Percentiles rank a stretch among this genome's conserved stretches.
These are phyloP conservation scores for Ophiocordyceps camponoti-rufipedis DNA, from an alignment of 2,329 filamentous ascomycete genomes.

Conservation along the genomic window DNA sequence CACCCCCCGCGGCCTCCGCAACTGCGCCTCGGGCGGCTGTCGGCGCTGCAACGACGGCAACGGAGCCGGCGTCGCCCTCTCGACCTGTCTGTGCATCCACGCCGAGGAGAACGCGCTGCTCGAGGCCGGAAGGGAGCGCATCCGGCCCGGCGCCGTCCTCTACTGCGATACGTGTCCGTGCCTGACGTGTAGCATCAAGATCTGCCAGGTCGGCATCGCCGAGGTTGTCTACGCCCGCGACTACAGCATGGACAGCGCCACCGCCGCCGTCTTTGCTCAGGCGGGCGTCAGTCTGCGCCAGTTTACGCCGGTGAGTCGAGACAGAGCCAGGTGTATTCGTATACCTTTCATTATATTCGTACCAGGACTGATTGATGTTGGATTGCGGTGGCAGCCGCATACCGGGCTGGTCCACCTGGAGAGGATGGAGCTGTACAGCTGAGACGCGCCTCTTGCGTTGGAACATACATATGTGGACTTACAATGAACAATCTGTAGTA, in stretches of 20 bases:
- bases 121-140: constrained; percentile 81
- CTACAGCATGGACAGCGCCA: constrained; percentile 85
- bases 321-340: not conserved
- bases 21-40: constrained; percentile 90
- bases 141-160: constrained; percentile 62
- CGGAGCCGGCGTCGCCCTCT: constrained; percentile 51
- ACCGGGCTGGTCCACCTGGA: constrained; percentile 48
- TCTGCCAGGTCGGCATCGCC: constrained; percentile 84
- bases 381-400: constrained; percentile 27
- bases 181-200: constrained; percentile 96
- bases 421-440: constrained; percentile 23
- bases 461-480: not conserved
- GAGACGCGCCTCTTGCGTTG: constrained; percentile 1
- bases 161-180: constrained; percentile 97
- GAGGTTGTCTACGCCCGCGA: constrained; percentile 91
- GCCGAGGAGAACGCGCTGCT: constrained; percentile 94
- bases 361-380: too few relatives aligned
- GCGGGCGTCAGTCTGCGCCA: constrained; percentile 75
- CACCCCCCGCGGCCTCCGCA: constrained; percentile 73
- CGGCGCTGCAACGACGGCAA: constrained; percentile 64
- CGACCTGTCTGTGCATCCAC: constrained; percentile 90
- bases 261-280: constrained; percentile 63
- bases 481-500: too few relatives aligned
- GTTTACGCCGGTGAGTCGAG: constrained; percentile 58
- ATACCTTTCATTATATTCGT: too few relatives aligned